phyloP scores from a whole-genome alignment of 352 stramenopile species.

The Aphanomyces stellatus region DNA sequence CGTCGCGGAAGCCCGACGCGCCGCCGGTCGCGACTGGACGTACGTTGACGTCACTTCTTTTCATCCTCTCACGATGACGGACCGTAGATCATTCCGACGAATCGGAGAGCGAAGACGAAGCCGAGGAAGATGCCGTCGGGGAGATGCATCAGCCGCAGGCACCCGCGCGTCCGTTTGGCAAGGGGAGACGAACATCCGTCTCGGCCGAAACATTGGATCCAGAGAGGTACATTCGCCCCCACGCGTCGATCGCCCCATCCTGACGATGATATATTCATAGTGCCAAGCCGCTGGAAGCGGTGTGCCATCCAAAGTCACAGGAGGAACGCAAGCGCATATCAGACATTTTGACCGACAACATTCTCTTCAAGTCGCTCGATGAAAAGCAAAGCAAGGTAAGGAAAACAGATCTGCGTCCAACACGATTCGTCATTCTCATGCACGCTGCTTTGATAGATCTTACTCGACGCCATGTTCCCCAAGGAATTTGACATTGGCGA shows the following conservation, averaged over 20 bases:
- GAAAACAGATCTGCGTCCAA: no score
- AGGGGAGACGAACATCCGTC: constrained; percentile 82
- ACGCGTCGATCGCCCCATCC: not conserved
- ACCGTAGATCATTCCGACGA: constrained; percentile 69
- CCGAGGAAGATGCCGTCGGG: constrained; percentile 68
- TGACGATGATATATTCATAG: constrained; percentile 22
- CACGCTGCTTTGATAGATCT: constrained; percentile 34
- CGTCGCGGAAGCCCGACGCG: constrained; percentile 17
- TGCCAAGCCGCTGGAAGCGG: constrained; percentile 69
- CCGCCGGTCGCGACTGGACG: constrained; percentile 7
- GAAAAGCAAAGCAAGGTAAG: constrained; percentile 55
- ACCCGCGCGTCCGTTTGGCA: constrained; percentile 55
- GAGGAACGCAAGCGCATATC: constrained; percentile 69
- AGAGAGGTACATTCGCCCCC: no score
- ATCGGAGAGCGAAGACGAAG: constrained; percentile 80
- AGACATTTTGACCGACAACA: constrained; percentile 81
- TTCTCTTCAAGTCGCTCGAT: constrained; percentile 86
- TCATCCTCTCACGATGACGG: not conserved
- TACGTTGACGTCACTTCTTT: not conserved
- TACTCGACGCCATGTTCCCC: constrained; percentile 81
- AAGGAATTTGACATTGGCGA: constrained; percentile 69
- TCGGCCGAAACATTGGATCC: constrained; percentile 82
- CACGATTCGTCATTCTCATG: not conserved
- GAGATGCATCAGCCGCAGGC: constrained; percentile 64
- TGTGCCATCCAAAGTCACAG: constrained; percentile 76